Base-by-base conservation (phyloP, 1,284 basidiomycete genomes). In the Dichomitus squalens region DNA sequence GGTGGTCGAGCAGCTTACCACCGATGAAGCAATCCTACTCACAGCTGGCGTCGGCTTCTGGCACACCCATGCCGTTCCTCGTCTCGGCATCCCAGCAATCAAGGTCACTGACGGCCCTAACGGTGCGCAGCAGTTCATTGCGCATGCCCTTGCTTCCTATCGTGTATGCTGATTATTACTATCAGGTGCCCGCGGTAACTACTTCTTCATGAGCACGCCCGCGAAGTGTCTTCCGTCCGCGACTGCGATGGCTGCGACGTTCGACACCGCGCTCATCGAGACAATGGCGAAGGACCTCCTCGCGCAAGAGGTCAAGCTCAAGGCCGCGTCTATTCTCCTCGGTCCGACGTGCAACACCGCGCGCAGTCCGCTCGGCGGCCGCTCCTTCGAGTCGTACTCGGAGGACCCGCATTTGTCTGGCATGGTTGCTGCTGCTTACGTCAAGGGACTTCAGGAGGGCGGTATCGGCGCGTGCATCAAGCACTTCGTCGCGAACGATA, bases 341-440 rank as follows among this genome's bases (percentile, higher is more conserved):
- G 91, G 85, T 0, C 91, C 91, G 0, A 93, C 91, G 0, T 87
- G 86, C 68, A 93, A 93, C 69, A 91, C 90, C 48, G 90, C 92
- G 70, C 80, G 91, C 21, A 86, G 78, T 60, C 90, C 90, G 3
- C 79, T 88, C 9, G 89, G 89, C 21, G 90, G 90, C 48, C 76
- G 90, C 57, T 88, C 87, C 61, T 90, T 90, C 64, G 87, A 90
- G 69, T 88, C 86, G 40, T 93, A 90, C 75, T 89, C 90, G 0
- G 92, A 93, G 70, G 92, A 94, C 67, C 90, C 92, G 1, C 73
- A 83, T 53, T 79, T 91, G 5, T 87, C 87, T 20, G 92, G 92
- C 20, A 66, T 66, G 61, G 79, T 91, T 36, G 84, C 90, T 0
- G 82, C 89, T 0, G 80, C 87, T 3, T 93, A 91, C 66, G 79